Percentiles rank a stretch among this genome's conserved stretches.
phyloP scores from a whole-genome alignment of 2,329 filamentous ascomycete genomes.

The Leptographium wingfieldii region DNA sequence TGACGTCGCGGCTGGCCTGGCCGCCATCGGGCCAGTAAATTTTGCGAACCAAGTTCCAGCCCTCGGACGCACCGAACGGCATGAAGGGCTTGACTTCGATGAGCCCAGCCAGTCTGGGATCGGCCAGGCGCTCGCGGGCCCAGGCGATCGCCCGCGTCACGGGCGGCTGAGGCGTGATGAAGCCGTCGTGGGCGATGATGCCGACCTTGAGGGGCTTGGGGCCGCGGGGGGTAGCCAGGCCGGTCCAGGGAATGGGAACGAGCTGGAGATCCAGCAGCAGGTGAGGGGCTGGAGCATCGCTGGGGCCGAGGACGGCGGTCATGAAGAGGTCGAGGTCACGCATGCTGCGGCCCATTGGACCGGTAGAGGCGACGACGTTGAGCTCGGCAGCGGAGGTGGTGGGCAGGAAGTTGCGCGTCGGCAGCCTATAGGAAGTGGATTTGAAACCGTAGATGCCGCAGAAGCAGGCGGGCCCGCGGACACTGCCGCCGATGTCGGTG shows the following conservation, averaged over 20 bases:
- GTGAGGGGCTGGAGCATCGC: constrained; percentile 34
- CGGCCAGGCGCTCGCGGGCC: constrained; percentile 16
- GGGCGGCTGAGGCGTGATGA: constrained; percentile 41
- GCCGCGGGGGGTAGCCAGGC: constrained; percentile 25
- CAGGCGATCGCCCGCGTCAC: constrained; percentile 40
- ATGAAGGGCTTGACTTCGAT: constrained; percentile 24
- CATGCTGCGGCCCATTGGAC: constrained; percentile 47
- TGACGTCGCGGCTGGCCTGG: constrained; percentile 16
- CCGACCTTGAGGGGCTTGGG: constrained; percentile 2
- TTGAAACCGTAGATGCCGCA: constrained; percentile 20
- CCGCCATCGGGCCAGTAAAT: constrained; percentile 36
- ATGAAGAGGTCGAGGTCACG: constrained; percentile 39
- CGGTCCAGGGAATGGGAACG: constrained; percentile 44
- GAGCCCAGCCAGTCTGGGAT: background rate
- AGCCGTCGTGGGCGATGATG: constrained; percentile 16
- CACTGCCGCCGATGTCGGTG: constrained; percentile 18
- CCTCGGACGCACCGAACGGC: constrained; percentile 19
- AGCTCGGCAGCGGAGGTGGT: constrained; percentile 19
- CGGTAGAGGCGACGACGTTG: constrained; percentile 26
- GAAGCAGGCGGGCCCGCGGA: constrained; percentile 19
- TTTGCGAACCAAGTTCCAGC: constrained; percentile 19
- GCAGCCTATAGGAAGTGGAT: constrained; percentile 9
- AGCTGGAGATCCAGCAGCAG: constrained; percentile 45
- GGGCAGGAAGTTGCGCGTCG: constrained; percentile 35
- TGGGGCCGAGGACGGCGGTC: constrained; percentile 41